These are phyloP conservation scores for Kalmanozyma brasiliensis DNA, from an alignment of 1,284 basidiomycete species.

Conservation along the genomic window DNA sequence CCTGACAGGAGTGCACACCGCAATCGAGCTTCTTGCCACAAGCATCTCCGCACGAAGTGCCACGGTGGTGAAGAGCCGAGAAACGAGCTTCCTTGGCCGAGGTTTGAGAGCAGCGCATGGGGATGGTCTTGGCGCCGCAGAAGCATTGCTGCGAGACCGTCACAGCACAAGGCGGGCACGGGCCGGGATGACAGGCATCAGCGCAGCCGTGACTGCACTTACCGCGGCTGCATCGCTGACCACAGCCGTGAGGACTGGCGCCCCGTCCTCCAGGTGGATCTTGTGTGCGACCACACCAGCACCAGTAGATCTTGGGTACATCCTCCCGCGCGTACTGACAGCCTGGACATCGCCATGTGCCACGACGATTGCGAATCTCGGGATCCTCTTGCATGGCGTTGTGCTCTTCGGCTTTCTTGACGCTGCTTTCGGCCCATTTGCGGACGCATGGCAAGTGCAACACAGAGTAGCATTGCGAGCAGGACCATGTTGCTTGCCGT, in stretches of 20 bases:
- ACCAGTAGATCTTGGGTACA: slow-evolving; percentile 62
- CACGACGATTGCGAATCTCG: slow-evolving; percentile 53
- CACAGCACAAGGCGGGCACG: slow-evolving; percentile 64
- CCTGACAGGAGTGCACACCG: slow-evolving; percentile 53
- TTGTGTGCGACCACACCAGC: slow-evolving; percentile 61
- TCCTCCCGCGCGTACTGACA: slow-evolving; percentile 62
- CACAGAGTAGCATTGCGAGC: slow-evolving; percentile 63
- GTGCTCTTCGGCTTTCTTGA: slow-evolving; percentile 62
- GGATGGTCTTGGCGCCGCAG: slow-evolving; percentile 57
- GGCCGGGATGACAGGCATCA: slow-evolving; percentile 63
- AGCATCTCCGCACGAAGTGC: slow-evolving; percentile 58
- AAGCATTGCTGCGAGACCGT: slow-evolving; percentile 63
- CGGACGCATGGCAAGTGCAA: slow-evolving; percentile 62
- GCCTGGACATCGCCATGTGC: slow-evolving; percentile 65
- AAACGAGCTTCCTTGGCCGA: slow-evolving; percentile 30
- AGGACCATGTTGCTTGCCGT: slow-evolving; percentile 62
- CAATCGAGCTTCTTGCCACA: slow-evolving; percentile 62
- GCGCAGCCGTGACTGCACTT: slow-evolving; percentile 64
- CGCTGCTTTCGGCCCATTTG: slow-evolving; percentile 65
- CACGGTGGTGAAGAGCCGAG: slow-evolving; percentile 28
- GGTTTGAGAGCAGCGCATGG: slow-evolving; percentile 63
- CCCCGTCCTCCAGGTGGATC: slow-evolving; percentile 52
- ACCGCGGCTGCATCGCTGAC: slow-evolving; percentile 53
- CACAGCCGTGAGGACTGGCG: slow-evolving; percentile 62
- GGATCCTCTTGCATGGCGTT: slow-evolving; percentile 66